phyloP scores from a whole-genome alignment of 257 asterid species.

The Solanum medicagineum region DNA sequence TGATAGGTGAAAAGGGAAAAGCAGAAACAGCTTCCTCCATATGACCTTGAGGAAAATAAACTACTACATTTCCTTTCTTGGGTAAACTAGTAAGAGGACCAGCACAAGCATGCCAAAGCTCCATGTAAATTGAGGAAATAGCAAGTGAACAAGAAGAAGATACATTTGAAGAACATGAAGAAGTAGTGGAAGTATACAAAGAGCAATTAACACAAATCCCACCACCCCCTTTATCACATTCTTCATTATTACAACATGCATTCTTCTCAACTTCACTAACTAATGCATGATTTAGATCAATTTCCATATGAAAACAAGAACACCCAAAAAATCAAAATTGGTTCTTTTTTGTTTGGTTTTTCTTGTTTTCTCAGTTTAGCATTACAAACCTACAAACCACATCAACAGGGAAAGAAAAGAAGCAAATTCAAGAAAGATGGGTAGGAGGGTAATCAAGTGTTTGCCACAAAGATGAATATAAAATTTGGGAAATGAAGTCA shows the following conservation, averaged over 20 bases:
- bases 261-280: conserved; percentile 49
- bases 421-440: conserved; percentile 1
- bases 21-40: conserved; percentile 66
- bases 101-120: conserved; percentile 98
- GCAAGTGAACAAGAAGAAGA: conserved; percentile 26
- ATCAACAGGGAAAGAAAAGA: background rate
- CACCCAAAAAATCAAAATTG: background rate
- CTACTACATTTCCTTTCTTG: conserved; percentile 73
- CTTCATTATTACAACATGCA: conserved; percentile 49
- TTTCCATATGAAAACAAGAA: conserved; percentile 43
- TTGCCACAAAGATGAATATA: conserved; percentile 2
- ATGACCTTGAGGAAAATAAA: conserved; percentile 97
- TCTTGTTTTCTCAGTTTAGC: background rate
- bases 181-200: conserved; percentile 40
- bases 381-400: background rate
- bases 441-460: conserved; percentile 20
- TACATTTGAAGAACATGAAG: conserved; percentile 59
- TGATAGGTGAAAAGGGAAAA: conserved; percentile 61
- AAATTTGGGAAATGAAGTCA: conserved; percentile 12
- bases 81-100: conserved; percentile 91
- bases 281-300: conserved; percentile 76
- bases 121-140: conserved; percentile 49
- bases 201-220: conserved; percentile 28
- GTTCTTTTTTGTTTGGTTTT: background rate
- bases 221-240: conserved; percentile 45